These are phyloP conservation scores for Exophiala viscosa DNA, from an alignment of 2,329 filamentous ascomycete genomes.

Conservation along the genomic window DNA sequence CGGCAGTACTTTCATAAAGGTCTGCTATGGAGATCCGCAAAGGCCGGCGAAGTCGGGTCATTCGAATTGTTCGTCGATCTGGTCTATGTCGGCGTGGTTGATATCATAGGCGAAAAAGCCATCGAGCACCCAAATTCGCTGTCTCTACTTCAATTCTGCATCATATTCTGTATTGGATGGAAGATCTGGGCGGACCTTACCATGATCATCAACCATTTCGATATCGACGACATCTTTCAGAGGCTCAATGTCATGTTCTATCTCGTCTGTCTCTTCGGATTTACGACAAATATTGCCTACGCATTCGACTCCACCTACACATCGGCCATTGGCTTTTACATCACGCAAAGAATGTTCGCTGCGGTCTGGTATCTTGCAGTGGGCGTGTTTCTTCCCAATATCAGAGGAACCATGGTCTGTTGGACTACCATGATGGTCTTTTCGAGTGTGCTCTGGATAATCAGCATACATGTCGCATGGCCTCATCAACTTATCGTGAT, in stretches of 20 bases:
- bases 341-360: conserved; percentile 55
- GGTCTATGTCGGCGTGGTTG: conserved; percentile 62
- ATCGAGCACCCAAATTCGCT: conserved; percentile 54
- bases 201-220: conserved; percentile 58
- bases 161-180: conserved; percentile 54
- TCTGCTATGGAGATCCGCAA: conserved; percentile 59
- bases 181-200: conserved; percentile 27
- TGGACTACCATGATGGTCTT: conserved; percentile 46
- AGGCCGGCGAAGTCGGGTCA: conserved; percentile 56
- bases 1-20: conserved; percentile 65
- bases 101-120: conserved; percentile 60
- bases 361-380: conserved; percentile 37
- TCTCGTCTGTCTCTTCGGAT: conserved; percentile 59
- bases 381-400: conserved; percentile 48
- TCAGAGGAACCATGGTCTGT: conserved; percentile 54
- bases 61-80: conserved; percentile 65
- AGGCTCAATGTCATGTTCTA: conserved; percentile 58
- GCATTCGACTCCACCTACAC: conserved; percentile 57
- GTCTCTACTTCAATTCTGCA: conserved; percentile 56
- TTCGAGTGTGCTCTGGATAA: conserved; percentile 57
- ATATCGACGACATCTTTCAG: conserved; percentile 59
- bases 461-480: conserved; percentile 54
- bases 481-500: conserved; percentile 55
- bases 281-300: conserved; percentile 46
- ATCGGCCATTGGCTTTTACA: conserved; percentile 59